Percentiles rank a stretch among this genome's conserved stretches.
Evolutionary conservation across 164 flowering plant genomes (phyloP).

Genomic region (Liriodendron chinense): DNA sequence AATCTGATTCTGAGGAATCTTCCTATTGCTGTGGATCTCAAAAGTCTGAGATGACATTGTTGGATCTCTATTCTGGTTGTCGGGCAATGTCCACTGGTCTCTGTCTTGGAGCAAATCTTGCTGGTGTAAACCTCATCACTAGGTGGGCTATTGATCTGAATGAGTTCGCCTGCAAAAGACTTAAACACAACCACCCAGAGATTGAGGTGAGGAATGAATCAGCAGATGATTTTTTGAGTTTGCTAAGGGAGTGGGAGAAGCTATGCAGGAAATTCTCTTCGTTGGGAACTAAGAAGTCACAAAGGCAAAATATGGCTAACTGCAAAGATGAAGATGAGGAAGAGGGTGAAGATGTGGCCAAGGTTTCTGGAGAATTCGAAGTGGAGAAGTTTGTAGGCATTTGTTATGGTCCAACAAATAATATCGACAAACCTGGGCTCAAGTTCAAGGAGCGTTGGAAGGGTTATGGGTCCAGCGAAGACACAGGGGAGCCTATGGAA

Average conservation of each 20-base stretch:
- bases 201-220: constrained; percentile 74
- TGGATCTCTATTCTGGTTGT: constrained; percentile 85
- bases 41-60: constrained; percentile 30
- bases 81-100: constrained; percentile 94
- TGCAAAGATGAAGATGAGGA: constrained; percentile 23
- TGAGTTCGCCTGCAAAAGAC: constrained; percentile 61
- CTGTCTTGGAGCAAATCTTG: constrained; percentile 61
- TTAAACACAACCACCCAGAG: constrained; percentile 72
- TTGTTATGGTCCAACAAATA: constrained; percentile 63
- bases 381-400: constrained; percentile 52
- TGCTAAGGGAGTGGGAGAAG: constrained; percentile 67
- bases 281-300: constrained; percentile 9
- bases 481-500: constrained; percentile 65
- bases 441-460: constrained; percentile 73
- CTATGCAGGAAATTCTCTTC: constrained; percentile 43
- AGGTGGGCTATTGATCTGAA: constrained; percentile 93
- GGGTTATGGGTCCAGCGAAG: constrained; percentile 49
- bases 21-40: background rate
- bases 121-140: constrained; percentile 58
- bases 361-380: constrained; percentile 49
- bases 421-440: constrained; percentile 28
- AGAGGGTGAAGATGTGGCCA: constrained; percentile 9
- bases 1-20: constrained; percentile 16
- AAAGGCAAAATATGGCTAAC: constrained; percentile 1
- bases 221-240: constrained; percentile 56